These are phyloP conservation scores for Backusella tarrabulga DNA, from an alignment of 192 early-diverging fungal species.

Conservation along the genomic window DNA sequence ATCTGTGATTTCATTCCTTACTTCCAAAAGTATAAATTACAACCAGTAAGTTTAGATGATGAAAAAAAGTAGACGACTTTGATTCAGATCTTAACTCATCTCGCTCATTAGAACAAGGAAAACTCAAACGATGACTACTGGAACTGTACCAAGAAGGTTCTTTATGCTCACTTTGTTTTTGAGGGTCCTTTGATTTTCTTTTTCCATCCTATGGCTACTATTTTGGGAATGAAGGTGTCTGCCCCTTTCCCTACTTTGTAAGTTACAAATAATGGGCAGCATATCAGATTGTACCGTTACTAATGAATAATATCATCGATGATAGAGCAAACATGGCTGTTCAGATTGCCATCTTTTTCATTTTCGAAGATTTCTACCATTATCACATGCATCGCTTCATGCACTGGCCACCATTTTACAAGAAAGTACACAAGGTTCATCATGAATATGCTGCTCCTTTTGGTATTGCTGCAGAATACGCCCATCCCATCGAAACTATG, in stretches of 20 bases:
- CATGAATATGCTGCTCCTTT: constrained; percentile 92
- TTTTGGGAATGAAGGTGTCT: constrained; percentile 84
- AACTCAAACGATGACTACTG: constrained; percentile 66
- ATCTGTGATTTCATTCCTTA: constrained; percentile 84
- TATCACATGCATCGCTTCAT: constrained; percentile 90
- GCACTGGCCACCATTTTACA: constrained; percentile 87
- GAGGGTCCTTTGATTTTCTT: constrained; percentile 87
- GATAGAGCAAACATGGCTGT: constrained; percentile 32
- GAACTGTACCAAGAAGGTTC: constrained; percentile 66
- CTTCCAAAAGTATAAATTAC: constrained; percentile 90
- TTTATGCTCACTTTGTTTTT: constrained; percentile 78
- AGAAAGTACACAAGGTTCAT: constrained; percentile 91
- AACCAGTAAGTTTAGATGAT: constrained; percentile 50
- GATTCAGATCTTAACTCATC: not conserved
- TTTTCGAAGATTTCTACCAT: constrained; percentile 88
- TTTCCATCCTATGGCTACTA: constrained; percentile 82
- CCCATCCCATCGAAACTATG: constrained; percentile 82
- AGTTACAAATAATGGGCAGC: constrained; percentile 1
- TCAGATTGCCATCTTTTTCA: constrained; percentile 73
- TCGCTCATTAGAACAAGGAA: constrained; percentile 49
- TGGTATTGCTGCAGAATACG: constrained; percentile 83
- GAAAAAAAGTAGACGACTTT: not conserved
- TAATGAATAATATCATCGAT: not conserved
- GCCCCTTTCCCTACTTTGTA: constrained; percentile 83
- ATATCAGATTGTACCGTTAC: not conserved